phyloP scores from a whole-genome alignment of 305 asterid genomes.

The Rubia peregrina region DNA sequence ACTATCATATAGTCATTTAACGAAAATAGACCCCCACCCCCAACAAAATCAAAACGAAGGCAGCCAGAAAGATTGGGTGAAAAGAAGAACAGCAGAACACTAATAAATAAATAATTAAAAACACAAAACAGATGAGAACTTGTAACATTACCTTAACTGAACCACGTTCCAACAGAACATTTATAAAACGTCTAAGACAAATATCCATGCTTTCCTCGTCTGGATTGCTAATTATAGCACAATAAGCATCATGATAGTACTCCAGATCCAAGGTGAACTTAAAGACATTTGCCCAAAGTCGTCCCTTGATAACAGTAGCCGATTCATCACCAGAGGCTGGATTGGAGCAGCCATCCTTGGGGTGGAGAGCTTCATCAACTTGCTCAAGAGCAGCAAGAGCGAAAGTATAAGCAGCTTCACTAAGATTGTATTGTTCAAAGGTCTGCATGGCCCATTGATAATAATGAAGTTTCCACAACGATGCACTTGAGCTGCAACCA shows the following conservation, averaged over 20 bases:
- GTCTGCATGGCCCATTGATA: constrained; percentile 98
- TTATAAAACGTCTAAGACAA: constrained; percentile 90
- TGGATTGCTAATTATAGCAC: constrained; percentile 92
- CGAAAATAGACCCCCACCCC: neutral
- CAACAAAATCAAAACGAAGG: neutral
- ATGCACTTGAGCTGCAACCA: constrained; percentile 43
- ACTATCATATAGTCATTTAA: neutral
- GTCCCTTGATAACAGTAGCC: constrained; percentile 60
- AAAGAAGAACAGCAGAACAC: neutral
- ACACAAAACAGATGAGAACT: constrained; percentile 7
- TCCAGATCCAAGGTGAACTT: constrained; percentile 69
- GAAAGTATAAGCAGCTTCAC: constrained; percentile 87
- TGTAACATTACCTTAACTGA: constrained; percentile 54
- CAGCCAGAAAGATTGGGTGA: neutral
- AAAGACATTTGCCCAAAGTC: constrained; percentile 90
- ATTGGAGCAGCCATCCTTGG: constrained; percentile 31
- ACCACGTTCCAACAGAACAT: constrained; percentile 88
- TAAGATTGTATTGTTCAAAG: constrained; percentile 77
- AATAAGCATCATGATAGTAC: constrained; percentile 80
- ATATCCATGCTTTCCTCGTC: constrained; percentile 87
- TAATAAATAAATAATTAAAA: too few relatives aligned
- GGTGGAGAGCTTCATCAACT: constrained; percentile 80
- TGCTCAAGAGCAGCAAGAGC: constrained; percentile 96
- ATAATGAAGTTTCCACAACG: constrained; percentile 78
- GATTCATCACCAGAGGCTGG: constrained; percentile 53